phyloP scores from a whole-genome alignment of 306 rosid species.

The Trifolium subterraneum region DNA sequence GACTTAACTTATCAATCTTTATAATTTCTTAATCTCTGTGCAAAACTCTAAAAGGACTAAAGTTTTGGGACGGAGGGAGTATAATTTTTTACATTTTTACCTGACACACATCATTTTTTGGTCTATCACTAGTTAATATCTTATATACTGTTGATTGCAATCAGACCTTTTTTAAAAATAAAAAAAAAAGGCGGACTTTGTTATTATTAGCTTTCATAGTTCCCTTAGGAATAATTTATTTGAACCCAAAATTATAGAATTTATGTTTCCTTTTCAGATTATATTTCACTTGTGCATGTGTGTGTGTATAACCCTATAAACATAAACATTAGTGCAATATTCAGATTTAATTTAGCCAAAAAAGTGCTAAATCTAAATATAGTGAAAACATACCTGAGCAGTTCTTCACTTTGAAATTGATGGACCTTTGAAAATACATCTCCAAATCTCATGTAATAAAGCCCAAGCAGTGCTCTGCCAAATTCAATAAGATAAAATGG shows the following conservation, averaged over 20 bases:
- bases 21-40: too few species aligned
- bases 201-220: constrained; percentile 7
- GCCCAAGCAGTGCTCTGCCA: constrained; percentile 74
- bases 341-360: constrained; percentile 7
- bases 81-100: neutral
- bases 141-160: neutral
- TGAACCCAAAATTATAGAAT: constrained; percentile 6
- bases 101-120: constrained; percentile 5
- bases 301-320: neutral
- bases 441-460: constrained; percentile 89
- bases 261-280: constrained; percentile 5
- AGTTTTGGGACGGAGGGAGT: too few species aligned
- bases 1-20: too few species aligned
- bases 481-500: constrained; percentile 44
- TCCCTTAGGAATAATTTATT: neutral
- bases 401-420: constrained; percentile 75
- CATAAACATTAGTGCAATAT: neutral
- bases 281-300: neutral
- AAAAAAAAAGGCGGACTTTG: neutral
- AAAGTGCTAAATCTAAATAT: constrained; percentile 31
- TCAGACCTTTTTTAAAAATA: neutral
- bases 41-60: too few species aligned
- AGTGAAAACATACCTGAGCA: constrained; percentile 63
- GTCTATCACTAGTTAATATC: constrained; percentile 12
- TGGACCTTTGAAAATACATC: constrained; percentile 88